Percentiles rank a stretch among this genome's conserved stretches.
phyloP scores from a whole-genome alignment of 768 basidiomycete genomes.

The Strobilomyces dryophilus region DNA sequence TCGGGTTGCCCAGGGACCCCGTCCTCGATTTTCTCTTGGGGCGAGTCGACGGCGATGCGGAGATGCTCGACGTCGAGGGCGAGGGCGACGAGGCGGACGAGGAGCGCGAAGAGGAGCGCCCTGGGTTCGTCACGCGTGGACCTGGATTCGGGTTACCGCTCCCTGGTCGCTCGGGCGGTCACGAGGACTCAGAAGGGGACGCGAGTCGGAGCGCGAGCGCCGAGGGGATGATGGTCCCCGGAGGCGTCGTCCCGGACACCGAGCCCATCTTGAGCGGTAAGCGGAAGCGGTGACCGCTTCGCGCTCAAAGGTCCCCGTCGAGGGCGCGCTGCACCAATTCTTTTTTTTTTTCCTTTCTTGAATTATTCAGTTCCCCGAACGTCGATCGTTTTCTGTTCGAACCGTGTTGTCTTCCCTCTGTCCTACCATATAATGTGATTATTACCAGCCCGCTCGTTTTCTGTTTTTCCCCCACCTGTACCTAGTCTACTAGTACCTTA shows the following conservation, averaged over 20 bases:
- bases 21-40: slow-evolving; percentile 8
- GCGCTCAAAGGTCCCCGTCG: neutral
- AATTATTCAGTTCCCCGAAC: too few species aligned
- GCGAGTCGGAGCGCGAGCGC: slow-evolving; percentile 17
- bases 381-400: too few species aligned
- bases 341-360: too few species aligned
- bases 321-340: too few species aligned
- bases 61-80: slow-evolving; percentile 26
- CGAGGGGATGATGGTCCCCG: slow-evolving; percentile 7
- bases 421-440: too few species aligned
- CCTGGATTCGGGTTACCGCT: slow-evolving; percentile 18
- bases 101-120: slow-evolving; percentile 2
- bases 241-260: neutral
- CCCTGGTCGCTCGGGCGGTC: slow-evolving; percentile 8
- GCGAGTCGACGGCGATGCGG: slow-evolving; percentile 20
- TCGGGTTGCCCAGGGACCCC: slow-evolving; percentile 3
- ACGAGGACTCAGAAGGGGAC: slow-evolving; percentile 24
- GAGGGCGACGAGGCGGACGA: slow-evolving; percentile 10
- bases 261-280: slow-evolving; percentile 21
- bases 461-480: too few species aligned
- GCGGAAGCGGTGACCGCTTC: slow-evolving; percentile 23
- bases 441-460: too few species aligned
- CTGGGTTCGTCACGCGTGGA: slow-evolving; percentile 10
- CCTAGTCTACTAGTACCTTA: too few species aligned
- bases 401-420: too few species aligned